Evolutionary conservation across 164 flowering plant species (phyloP).

Genomic region (Liquidambar formosana): DNA sequence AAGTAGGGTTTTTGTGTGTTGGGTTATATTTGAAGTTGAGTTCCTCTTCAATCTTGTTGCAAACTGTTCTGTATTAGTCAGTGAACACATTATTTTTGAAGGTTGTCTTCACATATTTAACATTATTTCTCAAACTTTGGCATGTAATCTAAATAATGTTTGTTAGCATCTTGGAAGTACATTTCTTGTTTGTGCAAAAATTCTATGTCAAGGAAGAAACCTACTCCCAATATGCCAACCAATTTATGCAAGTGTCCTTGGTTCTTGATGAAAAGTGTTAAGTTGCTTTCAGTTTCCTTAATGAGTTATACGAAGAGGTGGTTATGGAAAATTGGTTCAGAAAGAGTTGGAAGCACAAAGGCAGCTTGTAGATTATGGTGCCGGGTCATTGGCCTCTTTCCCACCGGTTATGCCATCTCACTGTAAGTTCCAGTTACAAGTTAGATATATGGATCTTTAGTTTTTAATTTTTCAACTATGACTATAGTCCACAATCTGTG

Average conservation of each 20-base stretch:
- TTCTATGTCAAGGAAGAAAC: no score
- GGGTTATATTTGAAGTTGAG: no score
- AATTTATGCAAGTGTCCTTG: neutral
- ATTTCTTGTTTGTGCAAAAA: no score
- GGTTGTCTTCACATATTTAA: no score
- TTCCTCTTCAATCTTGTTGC: no score
- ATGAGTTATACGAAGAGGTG: slow-evolving; percentile 84
- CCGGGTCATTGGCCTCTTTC: slow-evolving; percentile 80
- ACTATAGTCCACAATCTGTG: neutral
- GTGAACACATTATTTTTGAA: no score
- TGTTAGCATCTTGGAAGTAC: no score
- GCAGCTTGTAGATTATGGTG: slow-evolving; percentile 90
- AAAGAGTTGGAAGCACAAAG: slow-evolving; percentile 90
- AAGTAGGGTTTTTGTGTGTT: no score
- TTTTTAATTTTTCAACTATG: neutral
- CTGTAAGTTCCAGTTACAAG: slow-evolving; percentile 54
- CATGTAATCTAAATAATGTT: no score
- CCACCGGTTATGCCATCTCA: slow-evolving; percentile 55
- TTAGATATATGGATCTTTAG: neutral
- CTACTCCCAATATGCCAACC: no score
- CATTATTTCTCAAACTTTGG: no score
- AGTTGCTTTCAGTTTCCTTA: slow-evolving; percentile 35
- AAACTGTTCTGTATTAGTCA: no score
- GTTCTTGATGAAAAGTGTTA: neutral
- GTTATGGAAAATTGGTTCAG: slow-evolving; percentile 96